A percentile compares a stretch with the other conserved stretches of the same genome.
phyloP scores from a whole-genome alignment of 352 stramenopile genomes.

The Globisporangium cederbergense region DNA sequence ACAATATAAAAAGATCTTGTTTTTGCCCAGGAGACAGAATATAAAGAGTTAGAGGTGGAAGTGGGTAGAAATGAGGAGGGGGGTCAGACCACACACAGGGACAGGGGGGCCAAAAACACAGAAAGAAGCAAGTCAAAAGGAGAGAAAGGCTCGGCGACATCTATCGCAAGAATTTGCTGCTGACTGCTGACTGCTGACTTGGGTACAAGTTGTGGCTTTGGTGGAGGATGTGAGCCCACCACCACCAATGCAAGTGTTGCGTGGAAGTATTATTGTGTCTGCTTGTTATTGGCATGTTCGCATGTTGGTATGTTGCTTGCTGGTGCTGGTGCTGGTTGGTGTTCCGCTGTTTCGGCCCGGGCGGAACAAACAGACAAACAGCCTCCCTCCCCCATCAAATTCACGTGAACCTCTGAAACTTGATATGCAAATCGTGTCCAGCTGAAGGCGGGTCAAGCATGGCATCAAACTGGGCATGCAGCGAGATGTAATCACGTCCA shows the following conservation, averaged over 20 bases:
- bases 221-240: neutral
- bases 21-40: neutral
- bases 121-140: slow-evolving; percentile 11
- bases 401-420: slow-evolving; percentile 1
- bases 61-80: neutral
- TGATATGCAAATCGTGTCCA: neutral
- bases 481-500: too few relatives aligned
- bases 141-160: slow-evolving; percentile 28
- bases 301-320: neutral
- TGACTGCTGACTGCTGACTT: neutral
- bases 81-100: slow-evolving; percentile 10
- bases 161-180: neutral
- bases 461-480: too few relatives aligned
- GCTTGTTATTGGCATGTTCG: neutral
- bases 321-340: neutral
- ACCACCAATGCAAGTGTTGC: neutral
- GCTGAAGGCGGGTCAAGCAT: neutral
- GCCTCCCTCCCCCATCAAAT: neutral
- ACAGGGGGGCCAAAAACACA: slow-evolving; percentile 17
- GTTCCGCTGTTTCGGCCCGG: neutral
- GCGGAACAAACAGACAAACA: neutral
- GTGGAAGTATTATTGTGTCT: neutral
- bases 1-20: neutral
- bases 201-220: neutral
- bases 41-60: neutral